Percentiles rank a stretch among this genome's conserved stretches.
Evolutionary conservation across 257 asterid species (phyloP).

Genomic region (Nyctanthes arbortristis): DNA sequence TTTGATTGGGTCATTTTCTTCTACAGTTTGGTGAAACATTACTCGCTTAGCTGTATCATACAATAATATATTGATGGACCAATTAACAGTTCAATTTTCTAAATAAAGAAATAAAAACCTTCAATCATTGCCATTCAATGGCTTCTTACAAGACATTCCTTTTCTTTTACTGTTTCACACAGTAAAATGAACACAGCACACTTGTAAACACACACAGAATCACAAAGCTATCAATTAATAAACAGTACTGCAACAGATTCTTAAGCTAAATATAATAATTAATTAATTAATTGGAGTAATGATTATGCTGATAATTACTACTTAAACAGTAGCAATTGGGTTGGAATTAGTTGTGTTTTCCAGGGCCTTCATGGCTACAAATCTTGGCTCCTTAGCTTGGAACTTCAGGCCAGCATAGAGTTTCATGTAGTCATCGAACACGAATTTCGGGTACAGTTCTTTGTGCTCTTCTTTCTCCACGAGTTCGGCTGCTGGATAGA

Average conservation of each 20-base stretch:
- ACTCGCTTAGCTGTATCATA: not conserved
- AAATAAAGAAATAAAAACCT: not conserved
- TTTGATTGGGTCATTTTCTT: not conserved
- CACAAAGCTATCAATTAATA: no score
- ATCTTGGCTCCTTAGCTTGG: constrained; percentile 36
- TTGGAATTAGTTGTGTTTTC: constrained; percentile 17
- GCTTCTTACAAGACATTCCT: no score
- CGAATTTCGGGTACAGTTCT: constrained; percentile 24
- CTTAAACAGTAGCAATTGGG: constrained; percentile 22
- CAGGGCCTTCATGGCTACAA: constrained; percentile 29
- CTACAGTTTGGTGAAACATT: not conserved
- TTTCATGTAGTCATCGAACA: constrained; percentile 31
- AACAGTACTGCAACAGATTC: no score
- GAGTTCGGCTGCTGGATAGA: constrained; percentile 26
- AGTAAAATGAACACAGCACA: not conserved
- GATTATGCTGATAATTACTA: no score
- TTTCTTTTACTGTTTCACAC: not conserved
- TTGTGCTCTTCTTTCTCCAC: constrained; percentile 16
- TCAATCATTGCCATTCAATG: not conserved
- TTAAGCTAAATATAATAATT: no score
- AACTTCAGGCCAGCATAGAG: constrained; percentile 29
- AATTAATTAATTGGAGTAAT: no score
- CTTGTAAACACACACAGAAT: not conserved
- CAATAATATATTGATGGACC: not conserved
- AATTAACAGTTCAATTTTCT: not conserved